Conservation (phyloP, 1,139 yeast species). For the Magnusiomyces starmeri region DNA sequence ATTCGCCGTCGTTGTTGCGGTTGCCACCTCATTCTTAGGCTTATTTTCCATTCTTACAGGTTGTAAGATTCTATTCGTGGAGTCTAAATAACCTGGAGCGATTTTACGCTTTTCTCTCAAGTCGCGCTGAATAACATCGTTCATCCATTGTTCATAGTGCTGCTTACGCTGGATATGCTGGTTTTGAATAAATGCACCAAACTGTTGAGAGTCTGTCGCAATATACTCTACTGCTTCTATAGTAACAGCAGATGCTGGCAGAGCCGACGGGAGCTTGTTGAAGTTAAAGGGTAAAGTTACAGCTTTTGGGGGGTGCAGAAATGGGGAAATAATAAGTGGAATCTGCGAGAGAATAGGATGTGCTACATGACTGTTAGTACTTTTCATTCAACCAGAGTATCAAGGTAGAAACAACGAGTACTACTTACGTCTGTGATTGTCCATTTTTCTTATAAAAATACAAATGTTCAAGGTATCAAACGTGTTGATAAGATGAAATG, state of each 20-base stretch:
- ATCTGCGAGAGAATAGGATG: conserved; percentile 49
- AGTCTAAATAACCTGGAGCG: conserved; percentile 42
- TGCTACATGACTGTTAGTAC: conserved; percentile 31
- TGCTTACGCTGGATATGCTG: conserved; percentile 27
- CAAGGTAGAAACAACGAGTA: too few species aligned
- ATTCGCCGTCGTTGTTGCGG: conserved; percentile 5
- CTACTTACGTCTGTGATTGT: conserved; percentile 1
- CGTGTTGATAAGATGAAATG: too few species aligned
- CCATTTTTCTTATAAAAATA: too few species aligned
- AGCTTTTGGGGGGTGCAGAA: conserved; percentile 51
- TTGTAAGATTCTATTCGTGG: conserved; percentile 25
- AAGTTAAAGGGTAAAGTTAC: conserved; percentile 49
- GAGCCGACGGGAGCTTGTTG: conserved; percentile 33
- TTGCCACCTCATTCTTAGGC: conserved; percentile 5
- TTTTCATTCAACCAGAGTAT: too few species aligned
- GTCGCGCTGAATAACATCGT: conserved; percentile 22
- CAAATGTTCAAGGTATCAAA: too few species aligned
- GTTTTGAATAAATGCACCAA: conserved; percentile 22
- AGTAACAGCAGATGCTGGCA: conserved; percentile 29
- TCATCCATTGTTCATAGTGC: conserved; percentile 33
- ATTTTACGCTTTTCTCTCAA: conserved; percentile 31
- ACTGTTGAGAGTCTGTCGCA: conserved; percentile 24
- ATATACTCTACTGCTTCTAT: conserved; percentile 26
- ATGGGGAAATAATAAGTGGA: conserved; percentile 52
- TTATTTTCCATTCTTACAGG: conserved; percentile 20